Evolutionary conservation across 2,329 filamentous ascomycete species (phyloP), one percentile per base, ranked within the genome.

Genomic region (Colletotrichum filicis): DNA sequence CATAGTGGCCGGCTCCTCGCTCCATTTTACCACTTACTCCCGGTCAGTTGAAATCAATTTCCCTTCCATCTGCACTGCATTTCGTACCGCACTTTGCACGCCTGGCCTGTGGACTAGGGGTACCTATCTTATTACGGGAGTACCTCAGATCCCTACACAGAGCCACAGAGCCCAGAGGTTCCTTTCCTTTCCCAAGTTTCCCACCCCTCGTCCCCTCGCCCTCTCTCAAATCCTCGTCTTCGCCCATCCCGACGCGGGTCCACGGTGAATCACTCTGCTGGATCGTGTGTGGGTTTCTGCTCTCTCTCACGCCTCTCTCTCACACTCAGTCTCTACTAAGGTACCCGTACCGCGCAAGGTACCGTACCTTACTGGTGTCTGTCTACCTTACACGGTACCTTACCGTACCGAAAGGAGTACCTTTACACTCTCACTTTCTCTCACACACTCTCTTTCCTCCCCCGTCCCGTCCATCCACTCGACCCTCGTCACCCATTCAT

Each of bases 1-100:
- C 70, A 74, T 73, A 74, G 73, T 65, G 69, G 69, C 52, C 70
- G 70, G 58, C 63, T 74, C 70, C 57, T 73, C 70, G 57, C 66
- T 64, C 73, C 65, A 73, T 69, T 70, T 66, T 60, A 66, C 64
- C 75, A 70, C 53, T 57, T 55, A 46, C 60, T 53, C 60, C 46
- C 68, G 68, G 68, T 59, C 74, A 62, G 52, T 30, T 64, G 59
- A 72, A n/a, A 64, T 72, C 66, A 69, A 69, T 56, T 68, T 32
- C 59, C 42, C 66, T 49, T 26, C 59, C 32, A 53, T 37, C 66
- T 63, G 28, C 28, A 26, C 60, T 35, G 60, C 46, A 24, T 63
- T 53, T 16, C 28, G n/a, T 49, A 53, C 60, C n/a, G 28, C 60
- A n/a, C 46, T 35, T 63, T 63, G 49, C 42, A 30, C 60, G n/a